Evolutionary conservation across 768 basidiomycete genomes (phyloP).

Genomic region (Dacryopinax spathularia): DNA sequence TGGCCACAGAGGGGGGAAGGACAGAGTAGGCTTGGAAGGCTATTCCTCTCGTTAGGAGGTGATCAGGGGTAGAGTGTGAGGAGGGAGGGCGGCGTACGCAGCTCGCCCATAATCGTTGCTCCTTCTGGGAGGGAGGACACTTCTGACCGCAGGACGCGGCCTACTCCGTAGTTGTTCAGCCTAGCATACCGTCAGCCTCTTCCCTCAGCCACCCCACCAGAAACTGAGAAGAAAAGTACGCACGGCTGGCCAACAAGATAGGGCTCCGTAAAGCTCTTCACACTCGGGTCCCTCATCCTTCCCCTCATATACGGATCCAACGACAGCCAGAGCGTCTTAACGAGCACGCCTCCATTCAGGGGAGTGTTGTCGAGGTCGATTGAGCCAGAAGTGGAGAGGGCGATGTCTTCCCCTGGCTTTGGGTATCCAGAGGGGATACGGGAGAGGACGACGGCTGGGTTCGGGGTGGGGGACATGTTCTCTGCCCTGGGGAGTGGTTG

Average conservation of each 20-base stretch:
- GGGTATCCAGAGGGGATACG: constrained; percentile 16
- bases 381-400: constrained; percentile 30
- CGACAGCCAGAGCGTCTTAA: constrained; percentile 37
- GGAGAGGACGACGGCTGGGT: constrained; percentile 21
- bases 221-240: not conserved
- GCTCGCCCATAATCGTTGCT: constrained; percentile 30
- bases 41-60: constrained; percentile 11
- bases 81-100: constrained; percentile 9
- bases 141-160: constrained; percentile 34
- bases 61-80: constrained; percentile 11
- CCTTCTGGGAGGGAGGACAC: constrained; percentile 23
- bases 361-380: constrained; percentile 38
- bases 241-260: not conserved
- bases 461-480: constrained; percentile 10
- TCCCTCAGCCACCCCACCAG: not conserved
- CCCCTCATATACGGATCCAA: constrained; percentile 35
- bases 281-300: constrained; percentile 25
- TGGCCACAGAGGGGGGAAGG: constrained; percentile 9
- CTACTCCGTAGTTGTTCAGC: constrained; percentile 26
- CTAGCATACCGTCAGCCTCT: not conserved
- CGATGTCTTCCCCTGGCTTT: constrained; percentile 29
- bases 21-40: constrained; percentile 33
- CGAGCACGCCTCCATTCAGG: constrained; percentile 34
- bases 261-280: constrained; percentile 15
- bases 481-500: not conserved